Evolutionary conservation across 2,329 filamentous ascomycete genomes (phyloP), one percentile per base, ranked within the genome.

Genomic region (Aspergillus floridensis): DNA sequence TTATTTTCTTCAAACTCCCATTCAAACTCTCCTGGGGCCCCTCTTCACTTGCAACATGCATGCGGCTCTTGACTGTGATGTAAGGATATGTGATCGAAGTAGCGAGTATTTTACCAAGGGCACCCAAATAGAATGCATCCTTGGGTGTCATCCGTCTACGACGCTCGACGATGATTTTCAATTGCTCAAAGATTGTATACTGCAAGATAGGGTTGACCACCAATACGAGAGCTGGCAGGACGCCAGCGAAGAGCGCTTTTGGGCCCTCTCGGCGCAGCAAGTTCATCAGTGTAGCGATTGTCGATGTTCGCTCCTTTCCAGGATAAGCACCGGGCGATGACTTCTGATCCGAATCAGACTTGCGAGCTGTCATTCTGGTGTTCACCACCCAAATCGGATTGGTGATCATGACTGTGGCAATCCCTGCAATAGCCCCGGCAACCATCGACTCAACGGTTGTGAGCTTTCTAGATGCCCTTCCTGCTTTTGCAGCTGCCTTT

Each of bases 361-460:
- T 89, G 70, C 92, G 87, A 53, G 95, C 93, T 22, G 95, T 99
- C 89, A 99, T 96, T 72, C 95, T 90, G 57, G 95, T 99, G 82
- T 99, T 99, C 76, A 99, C 83, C 54, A 99, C 95, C 95, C 95
- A 99, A 79, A 99, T 99, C 50, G 95, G 95, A 81, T 99, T 99
- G 62, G 95, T 99, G 71, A 97, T 84, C 71, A 99, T 83, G 66
- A 99, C 95, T 19, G 95, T 99, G 12, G 93, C 93, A 66, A 89
- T 93, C 12, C 95, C 95, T 46, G 95, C 95, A 68, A 99, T 84
- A 59, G 95, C 95, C 66, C 95, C 95, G 3, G 95, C 93, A 60
- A 96, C 88, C 89, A 99, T 99, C 66, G 89, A 90, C 81, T 99
- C 93, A 67, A 93, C 77, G 0, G 95, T 96, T 19, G 91, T 95